Conservation (phyloP, 208 protist genomes). For the Phytomonas francai region DNA sequence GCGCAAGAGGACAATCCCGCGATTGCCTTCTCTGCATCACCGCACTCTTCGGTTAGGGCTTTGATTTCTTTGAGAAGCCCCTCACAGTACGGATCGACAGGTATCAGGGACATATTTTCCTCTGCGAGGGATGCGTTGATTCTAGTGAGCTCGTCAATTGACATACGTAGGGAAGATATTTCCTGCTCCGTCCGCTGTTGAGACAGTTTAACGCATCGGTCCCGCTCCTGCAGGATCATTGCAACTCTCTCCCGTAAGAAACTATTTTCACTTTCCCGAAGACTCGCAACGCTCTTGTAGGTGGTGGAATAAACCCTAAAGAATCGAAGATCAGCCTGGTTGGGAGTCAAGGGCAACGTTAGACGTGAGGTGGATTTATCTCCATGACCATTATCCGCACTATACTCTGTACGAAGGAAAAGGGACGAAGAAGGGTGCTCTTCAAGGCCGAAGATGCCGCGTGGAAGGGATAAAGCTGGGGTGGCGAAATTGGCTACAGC, state of each 20-base stretch:
- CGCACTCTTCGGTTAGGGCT: slow-evolving; percentile 43
- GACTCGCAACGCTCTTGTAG: slow-evolving; percentile 21
- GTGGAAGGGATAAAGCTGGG: background rate
- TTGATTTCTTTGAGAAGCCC: slow-evolving; percentile 51
- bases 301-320: slow-evolving; percentile 26
- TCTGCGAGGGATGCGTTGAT: slow-evolving; percentile 41
- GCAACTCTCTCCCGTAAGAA: slow-evolving; percentile 22
- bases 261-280: slow-evolving; percentile 26
- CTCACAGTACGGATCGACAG: slow-evolving; percentile 59
- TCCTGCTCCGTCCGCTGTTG: slow-evolving; percentile 18
- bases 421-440: background rate
- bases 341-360: background rate
- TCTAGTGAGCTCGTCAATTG: slow-evolving; percentile 26
- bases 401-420: background rate
- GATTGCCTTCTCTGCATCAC: slow-evolving; percentile 28
- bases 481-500: background rate
- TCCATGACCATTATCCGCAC: background rate
- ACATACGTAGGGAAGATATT: slow-evolving; percentile 21
- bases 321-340: slow-evolving; percentile 12
- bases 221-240: slow-evolving; percentile 25
- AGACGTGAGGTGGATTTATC: background rate
- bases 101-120: slow-evolving; percentile 62
- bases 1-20: slow-evolving; percentile 29
- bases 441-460: background rate
- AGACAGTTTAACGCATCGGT: slow-evolving; percentile 20